Evolutionary conservation across 2,329 filamentous ascomycete species (phyloP).

Genomic region (Penicillium occitanis): DNA sequence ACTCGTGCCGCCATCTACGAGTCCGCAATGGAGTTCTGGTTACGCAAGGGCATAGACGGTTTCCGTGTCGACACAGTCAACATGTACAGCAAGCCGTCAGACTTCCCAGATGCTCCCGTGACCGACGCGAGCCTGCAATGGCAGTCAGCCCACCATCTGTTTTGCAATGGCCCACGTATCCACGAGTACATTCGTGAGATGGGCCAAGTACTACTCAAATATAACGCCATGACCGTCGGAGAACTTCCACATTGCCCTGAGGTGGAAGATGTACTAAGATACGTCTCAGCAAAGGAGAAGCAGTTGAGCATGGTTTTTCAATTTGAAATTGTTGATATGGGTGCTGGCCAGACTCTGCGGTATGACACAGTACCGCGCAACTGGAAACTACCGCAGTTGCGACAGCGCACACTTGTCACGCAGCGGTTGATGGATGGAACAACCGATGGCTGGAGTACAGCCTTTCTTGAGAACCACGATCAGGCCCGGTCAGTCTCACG

Average conservation of each 20-base stretch:
- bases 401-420: conserved; percentile 50
- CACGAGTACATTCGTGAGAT: conserved; percentile 57
- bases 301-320: conserved; percentile 66
- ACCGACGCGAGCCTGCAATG: conserved; percentile 29
- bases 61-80: conserved; percentile 73
- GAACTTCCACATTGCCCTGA: conserved; percentile 60
- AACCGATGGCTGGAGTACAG: conserved; percentile 55
- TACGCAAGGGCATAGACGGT: conserved; percentile 65
- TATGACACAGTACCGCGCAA: conserved; percentile 48
- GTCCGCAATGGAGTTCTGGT: conserved; percentile 70
- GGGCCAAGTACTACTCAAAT: conserved; percentile 54
- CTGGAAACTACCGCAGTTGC: conserved; percentile 52
- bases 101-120: conserved; percentile 50
- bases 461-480: conserved; percentile 66
- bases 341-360: conserved; percentile 46
- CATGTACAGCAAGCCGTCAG: conserved; percentile 64
- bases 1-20: conserved; percentile 66
- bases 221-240: conserved; percentile 60
- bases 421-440: conserved; percentile 41
- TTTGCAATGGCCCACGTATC: conserved; percentile 58
- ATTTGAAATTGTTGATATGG: conserved; percentile 64
- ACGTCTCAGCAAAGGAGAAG: conserved; percentile 13
- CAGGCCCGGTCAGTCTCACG: conserved; percentile 58
- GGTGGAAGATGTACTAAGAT: conserved; percentile 45
- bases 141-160: conserved; percentile 43